Evolutionary conservation across 371 early-diverging fungal genomes (phyloP).

Genomic region (Paraphysoderma sedebokerense): DNA sequence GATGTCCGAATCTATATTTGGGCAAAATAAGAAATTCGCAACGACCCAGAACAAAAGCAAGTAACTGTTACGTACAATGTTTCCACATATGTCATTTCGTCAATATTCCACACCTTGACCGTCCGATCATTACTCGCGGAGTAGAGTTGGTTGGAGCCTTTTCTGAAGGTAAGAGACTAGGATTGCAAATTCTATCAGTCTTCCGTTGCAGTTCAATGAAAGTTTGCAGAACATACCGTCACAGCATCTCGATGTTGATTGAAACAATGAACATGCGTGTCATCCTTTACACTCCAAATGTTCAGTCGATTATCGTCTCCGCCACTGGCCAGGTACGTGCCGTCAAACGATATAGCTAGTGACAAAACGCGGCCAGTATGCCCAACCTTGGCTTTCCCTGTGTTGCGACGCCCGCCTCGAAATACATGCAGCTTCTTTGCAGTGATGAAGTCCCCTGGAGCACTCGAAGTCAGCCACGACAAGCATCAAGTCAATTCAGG

Average conservation of each 20-base stretch:
- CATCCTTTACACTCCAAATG: constrained; percentile 68
- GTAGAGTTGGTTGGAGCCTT: constrained; percentile 60
- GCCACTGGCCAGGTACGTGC: constrained; percentile 62
- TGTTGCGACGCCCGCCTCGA: constrained; percentile 54
- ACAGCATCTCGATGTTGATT: constrained; percentile 84
- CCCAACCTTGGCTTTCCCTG: constrained; percentile 45
- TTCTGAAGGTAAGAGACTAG: constrained; percentile 67
- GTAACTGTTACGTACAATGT: constrained; percentile 36
- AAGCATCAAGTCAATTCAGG: too few species aligned
- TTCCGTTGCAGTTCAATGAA: not conserved
- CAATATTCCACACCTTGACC: constrained; percentile 89
- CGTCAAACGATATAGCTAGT: constrained; percentile 66
- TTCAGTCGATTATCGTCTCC: constrained; percentile 78
- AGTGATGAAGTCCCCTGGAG: constrained; percentile 7
- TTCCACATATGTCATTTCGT: constrained; percentile 79
- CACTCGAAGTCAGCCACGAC: too few species aligned
- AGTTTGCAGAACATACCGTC: constrained; percentile 26
- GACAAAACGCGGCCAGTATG: constrained; percentile 68
- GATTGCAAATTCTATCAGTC: not conserved
- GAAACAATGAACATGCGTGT: constrained; percentile 50
- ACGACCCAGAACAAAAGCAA: not conserved
- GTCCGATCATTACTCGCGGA: constrained; percentile 82
- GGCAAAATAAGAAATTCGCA: not conserved
- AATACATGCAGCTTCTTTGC: constrained; percentile 33
- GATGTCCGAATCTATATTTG: constrained; percentile 72